Evolutionary conservation across 2,329 filamentous ascomycete genomes (phyloP), one percentile per base, ranked within the genome.

Genomic region (Pseudogymnoascus sp.): DNA sequence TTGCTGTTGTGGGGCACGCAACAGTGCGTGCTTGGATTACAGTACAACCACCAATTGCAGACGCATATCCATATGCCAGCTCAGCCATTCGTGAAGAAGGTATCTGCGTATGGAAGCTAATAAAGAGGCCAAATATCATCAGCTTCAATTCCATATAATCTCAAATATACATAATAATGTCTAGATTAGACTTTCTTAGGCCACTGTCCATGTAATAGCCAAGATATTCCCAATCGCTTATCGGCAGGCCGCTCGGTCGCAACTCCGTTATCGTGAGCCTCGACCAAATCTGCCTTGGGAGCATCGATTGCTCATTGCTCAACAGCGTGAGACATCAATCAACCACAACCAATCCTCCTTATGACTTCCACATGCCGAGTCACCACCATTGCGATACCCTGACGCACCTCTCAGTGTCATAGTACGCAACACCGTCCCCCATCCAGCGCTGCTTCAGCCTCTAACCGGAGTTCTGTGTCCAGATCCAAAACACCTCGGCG

Each of bases 381-480:
- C 51, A 36, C 51, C 29, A 57, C 51, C 51, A 57, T 36, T 10
- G 51, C 51, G 29, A 34, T 18, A 57, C 29, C 29, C 11, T 57
- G 51, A 57, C 29, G 16, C 16, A 57, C 26, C 10, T 57, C 29
- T 18, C 47, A 57, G 51, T 21, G 51, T 29, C 51, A 57, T 57
- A 57, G 51, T 57, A 57, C 7, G 51, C 29, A 57, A n/a, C 10
- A 36, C 51, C 29, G 7, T 8, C 11, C 29, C 29, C 47, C 61
- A 34, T 45, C 34, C 16, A 37, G 18, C 54, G 81, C 47, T 40
- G 51, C 36, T 34, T 51, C 36, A 34, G n/a, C 21, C 57, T 34
- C 21, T 45, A 42, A 61, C 64, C 63, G 61, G 16, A 36, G 37
- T 47, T 16, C 59, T 34, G 42, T 45, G 61, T 47, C 37, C 37